These are phyloP conservation scores for Penicillium antarcticum DNA, from an alignment of 495 filamentous ascomycete genomes.

Conservation along the genomic window DNA sequence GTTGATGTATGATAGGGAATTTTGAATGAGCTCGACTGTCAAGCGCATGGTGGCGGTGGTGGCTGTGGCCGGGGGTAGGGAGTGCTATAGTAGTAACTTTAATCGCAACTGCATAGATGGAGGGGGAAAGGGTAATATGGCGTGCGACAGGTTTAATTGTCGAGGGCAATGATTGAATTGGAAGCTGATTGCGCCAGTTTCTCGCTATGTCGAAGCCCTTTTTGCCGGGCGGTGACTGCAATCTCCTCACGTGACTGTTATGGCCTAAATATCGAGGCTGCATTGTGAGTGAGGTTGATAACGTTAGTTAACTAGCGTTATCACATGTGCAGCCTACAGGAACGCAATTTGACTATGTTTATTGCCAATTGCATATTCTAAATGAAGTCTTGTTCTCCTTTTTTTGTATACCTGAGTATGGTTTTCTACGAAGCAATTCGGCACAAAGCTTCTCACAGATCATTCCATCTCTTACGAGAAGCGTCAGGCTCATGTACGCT, in stretches of 20 bases:
- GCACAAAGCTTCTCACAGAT: too few relatives aligned
- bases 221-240: slow-evolving; percentile 25
- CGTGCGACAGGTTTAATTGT: slow-evolving; percentile 1
- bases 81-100: neutral
- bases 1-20: slow-evolving; percentile 94
- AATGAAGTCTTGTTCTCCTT: too few relatives aligned
- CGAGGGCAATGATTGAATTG: slow-evolving; percentile 10
- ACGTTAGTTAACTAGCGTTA: too few relatives aligned
- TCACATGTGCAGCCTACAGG: too few relatives aligned
- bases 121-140: neutral
- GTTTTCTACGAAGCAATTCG: too few relatives aligned
- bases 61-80: neutral
- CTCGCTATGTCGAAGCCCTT: slow-evolving; percentile 24
- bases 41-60: slow-evolving; percentile 70
- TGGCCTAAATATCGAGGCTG: neutral
- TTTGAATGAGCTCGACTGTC: slow-evolving; percentile 87
- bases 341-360: too few relatives aligned
- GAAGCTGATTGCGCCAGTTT: slow-evolving; percentile 19
- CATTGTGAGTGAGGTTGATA: too few relatives aligned
- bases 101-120: slow-evolving; percentile 4
- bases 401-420: too few relatives aligned
- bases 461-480: too few relatives aligned
- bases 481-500: too few relatives aligned
- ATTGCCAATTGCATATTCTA: too few relatives aligned
- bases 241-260: neutral